Percentiles rank a stretch among this genome's conserved stretches.
Evolutionary conservation across 2,329 filamentous ascomycete genomes (phyloP).

Genomic region (Paracamarosporium sp.): DNA sequence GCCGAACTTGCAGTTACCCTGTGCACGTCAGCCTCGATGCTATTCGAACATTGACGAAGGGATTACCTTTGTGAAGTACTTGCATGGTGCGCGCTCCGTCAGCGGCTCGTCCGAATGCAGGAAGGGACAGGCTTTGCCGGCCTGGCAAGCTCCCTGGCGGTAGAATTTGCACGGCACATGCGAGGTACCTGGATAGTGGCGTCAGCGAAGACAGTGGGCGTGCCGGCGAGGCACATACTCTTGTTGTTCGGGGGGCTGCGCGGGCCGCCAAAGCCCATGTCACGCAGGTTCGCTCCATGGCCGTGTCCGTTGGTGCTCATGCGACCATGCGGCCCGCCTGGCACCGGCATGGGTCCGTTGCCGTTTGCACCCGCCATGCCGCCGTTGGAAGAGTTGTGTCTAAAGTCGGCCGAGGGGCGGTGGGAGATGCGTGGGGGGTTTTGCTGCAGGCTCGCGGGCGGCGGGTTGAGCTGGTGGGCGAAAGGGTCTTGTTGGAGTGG

Average conservation of each 20-base stretch:
- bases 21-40: conserved; percentile 3
- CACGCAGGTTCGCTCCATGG: conserved; percentile 41
- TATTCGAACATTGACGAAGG: not conserved
- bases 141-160: conserved; percentile 93
- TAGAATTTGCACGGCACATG: conserved; percentile 99
- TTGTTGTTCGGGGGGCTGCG: conserved; percentile 59
- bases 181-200: conserved; percentile 73
- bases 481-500: conserved; percentile 33
- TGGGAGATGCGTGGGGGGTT: conserved; percentile 32
- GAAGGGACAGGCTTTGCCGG: conserved; percentile 94
- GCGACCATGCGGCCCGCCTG: conserved; percentile 40
- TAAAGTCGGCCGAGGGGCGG: conserved; percentile 39
- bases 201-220: conserved; percentile 16
- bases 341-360: conserved; percentile 46
- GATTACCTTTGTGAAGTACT: conserved; percentile 95
- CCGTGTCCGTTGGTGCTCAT: conserved; percentile 36
- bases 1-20: conserved; percentile 99
- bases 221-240: conserved; percentile 39
- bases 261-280: conserved; percentile 48
- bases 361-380: conserved; percentile 44
- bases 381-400: conserved; percentile 34
- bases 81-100: conserved; percentile 87
- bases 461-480: conserved; percentile 33
- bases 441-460: conserved; percentile 21
- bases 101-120: conserved; percentile 88